phyloP scores from a whole-genome alignment of 805 yeast species.

The Candida arabinofermentans region DNA sequence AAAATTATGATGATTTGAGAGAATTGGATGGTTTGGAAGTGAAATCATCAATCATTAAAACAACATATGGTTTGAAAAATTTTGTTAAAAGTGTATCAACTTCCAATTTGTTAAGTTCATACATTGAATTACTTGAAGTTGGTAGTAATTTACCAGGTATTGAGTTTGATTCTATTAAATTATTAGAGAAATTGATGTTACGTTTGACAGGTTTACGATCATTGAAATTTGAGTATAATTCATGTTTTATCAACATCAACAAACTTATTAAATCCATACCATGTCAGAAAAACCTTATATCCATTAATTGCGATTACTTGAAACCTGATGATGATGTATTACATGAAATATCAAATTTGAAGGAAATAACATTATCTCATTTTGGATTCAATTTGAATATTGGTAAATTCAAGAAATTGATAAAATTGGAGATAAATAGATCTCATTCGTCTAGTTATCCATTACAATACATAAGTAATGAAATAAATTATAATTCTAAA shows the following conservation, averaged over 20 bases:
- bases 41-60: conserved; percentile 18
- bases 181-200: conserved; percentile 14
- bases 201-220: conserved; percentile 12
- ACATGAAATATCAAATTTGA: conserved; percentile 2
- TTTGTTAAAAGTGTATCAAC: conserved; percentile 16
- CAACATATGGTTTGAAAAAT: conserved; percentile 21
- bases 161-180: conserved; percentile 18
- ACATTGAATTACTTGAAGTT: conserved; percentile 18
- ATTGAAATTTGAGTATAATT: conserved; percentile 16
- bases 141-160: conserved; percentile 21
- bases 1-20: conserved; percentile 11
- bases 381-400: conserved; percentile 1
- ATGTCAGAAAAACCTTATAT: conserved; percentile 2
- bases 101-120: conserved; percentile 1
- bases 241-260: conserved; percentile 18
- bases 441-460: conserved; percentile 11
- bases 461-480: conserved; percentile 5
- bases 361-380: conserved; percentile 6
- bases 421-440: conserved; percentile 11
- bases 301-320: conserved; percentile 14
- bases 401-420: conserved; percentile 9
- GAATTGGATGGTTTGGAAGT: conserved; percentile 7
- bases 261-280: conserved; percentile 8
- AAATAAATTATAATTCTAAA: conserved; percentile 5
- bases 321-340: conserved; percentile 1